A percentile compares a stretch with the other conserved stretches of the same genome.
Conservation (phyloP, 345 rosid genomes). For the Rhodamnia argentea region DNA sequence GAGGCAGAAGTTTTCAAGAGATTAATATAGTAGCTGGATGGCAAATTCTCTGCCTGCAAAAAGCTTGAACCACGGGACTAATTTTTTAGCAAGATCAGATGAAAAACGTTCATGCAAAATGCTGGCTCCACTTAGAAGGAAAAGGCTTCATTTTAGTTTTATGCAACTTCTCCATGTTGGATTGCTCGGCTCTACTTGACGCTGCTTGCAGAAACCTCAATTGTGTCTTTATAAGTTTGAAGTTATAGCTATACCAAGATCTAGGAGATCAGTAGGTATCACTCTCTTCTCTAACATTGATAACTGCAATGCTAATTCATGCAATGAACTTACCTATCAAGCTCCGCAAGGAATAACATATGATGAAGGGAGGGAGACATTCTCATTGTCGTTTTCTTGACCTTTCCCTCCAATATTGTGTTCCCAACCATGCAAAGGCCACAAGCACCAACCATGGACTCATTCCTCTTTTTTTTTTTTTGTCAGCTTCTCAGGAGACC, state of each 20-base stretch:
- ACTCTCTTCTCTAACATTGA: background rate
- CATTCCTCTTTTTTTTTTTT: background rate
- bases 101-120: background rate
- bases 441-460: background rate
- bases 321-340: background rate
- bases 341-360: background rate
- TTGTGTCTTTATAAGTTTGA: background rate
- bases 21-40: background rate
- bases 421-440: background rate
- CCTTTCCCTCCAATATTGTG: background rate
- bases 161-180: background rate
- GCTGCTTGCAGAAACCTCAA: background rate
- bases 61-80: background rate
- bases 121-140: background rate
- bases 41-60: background rate
- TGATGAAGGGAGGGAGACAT: background rate
- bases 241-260: background rate
- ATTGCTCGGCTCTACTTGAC: background rate
- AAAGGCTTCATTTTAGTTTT: background rate
- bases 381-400: background rate
- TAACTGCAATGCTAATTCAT: background rate
- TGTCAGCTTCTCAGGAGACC: constrained; percentile 64
- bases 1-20: background rate
- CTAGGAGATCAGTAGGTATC: background rate
- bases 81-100: background rate